A percentile compares a stretch with the other conserved stretches of the same genome.
Conservation (phyloP, 192 early-diverging fungal genomes). For the Gonapodya sp. region DNA sequence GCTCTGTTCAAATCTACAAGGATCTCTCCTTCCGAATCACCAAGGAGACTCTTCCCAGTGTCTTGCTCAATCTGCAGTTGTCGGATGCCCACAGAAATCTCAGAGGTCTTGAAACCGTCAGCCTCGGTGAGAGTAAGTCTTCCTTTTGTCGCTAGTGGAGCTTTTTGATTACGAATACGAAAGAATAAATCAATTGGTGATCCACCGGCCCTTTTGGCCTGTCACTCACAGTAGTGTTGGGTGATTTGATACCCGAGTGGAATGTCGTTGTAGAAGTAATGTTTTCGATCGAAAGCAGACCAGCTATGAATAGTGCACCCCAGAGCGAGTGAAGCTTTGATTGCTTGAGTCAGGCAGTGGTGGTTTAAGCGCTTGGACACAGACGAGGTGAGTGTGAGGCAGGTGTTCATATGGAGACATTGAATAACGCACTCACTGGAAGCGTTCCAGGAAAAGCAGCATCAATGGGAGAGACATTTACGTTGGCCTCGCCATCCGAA, state of each 20-base stretch:
- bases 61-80: constrained; percentile 86
- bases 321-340: constrained; percentile 63
- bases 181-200: background rate
- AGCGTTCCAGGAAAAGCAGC: constrained; percentile 79
- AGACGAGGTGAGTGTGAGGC: background rate
- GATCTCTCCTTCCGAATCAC: constrained; percentile 40
- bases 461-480: constrained; percentile 63
- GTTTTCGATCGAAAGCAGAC: constrained; percentile 85
- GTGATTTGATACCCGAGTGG: constrained; percentile 94
- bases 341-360: constrained; percentile 60
- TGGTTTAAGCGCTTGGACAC: constrained; percentile 42
- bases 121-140: background rate
- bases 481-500: constrained; percentile 54
- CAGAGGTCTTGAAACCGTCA: constrained; percentile 6
- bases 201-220: too few species aligned
- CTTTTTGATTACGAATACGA: background rate
- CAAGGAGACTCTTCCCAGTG: constrained; percentile 18
- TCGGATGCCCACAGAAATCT: constrained; percentile 48
- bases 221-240: constrained; percentile 48
- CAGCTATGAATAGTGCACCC: constrained; percentile 45
- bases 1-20: constrained; percentile 80
- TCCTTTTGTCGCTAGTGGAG: background rate
- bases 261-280: constrained; percentile 92
- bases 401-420: background rate
- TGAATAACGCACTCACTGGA: constrained; percentile 58